Evolutionary conservation across 768 basidiomycete genomes (phyloP), one percentile per base, ranked within the genome.

Genomic region (Cubamyces sp.): DNA sequence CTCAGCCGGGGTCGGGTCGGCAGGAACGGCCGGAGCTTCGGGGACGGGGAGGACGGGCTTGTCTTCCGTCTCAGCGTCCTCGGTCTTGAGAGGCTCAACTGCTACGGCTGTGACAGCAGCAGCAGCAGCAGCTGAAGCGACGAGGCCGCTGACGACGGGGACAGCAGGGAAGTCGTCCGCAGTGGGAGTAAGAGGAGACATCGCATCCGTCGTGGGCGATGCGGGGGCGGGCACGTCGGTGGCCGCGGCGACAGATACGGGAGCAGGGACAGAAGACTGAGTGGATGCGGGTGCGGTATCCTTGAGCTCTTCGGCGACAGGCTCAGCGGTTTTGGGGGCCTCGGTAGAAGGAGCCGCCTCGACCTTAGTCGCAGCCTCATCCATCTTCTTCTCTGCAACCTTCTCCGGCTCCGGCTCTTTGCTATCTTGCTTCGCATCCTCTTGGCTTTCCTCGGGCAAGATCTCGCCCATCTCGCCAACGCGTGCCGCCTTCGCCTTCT

Each of bases 401-500:
- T 49, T 49, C 14, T 28, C 48, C 7, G 48, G 19, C 21, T 23
- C 19, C 42, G 15, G 19, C 14, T 49, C 25, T 16, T 26, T 28
- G 21, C 4, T 49, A 37, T 67, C 62, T 30, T 52, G 61, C 64
- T 49, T 41, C 45, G 46, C 28, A 61, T 59, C 59, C 37, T 45
- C 55, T 21, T 61, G 53, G 3, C 78, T 79, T 66, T 83, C 84
- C 69, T 90, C 88, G 21, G 78, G 73, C 34, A 90, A 66, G 16
- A 85, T 76, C 69, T 91, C 90, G 11, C 90, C 90, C 82, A 89
- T 80, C 75, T 92, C 90, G 18, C 87, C 87, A 21, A 87, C 74
- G 55, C 76, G 77, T 14, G 74, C 74, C 25, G 71, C 66, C 69
- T 74, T 77, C 14, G 54, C 40, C 46, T 61, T 64, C 65, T 66